phyloP scores from a whole-genome alignment of 2,329 filamentous ascomycete genomes.

The Talaromyces islandicus region DNA sequence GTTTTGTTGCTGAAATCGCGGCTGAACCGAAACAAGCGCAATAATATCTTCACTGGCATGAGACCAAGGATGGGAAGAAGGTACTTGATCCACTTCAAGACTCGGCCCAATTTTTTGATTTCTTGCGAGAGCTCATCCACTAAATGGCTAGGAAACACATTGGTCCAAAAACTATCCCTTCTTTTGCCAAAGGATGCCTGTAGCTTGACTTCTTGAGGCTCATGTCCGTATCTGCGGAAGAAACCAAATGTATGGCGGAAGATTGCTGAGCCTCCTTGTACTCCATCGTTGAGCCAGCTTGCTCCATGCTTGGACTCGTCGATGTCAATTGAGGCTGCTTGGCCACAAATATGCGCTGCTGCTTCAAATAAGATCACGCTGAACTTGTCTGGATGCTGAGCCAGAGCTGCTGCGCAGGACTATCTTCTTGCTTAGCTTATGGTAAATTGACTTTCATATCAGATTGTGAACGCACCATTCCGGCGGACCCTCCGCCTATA shows the following conservation, averaged over 20 bases:
- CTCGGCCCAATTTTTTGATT: conserved; percentile 49
- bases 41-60: conserved; percentile 56
- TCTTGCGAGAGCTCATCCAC: conserved; percentile 51
- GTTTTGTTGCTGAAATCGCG: conserved; percentile 66
- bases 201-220: conserved; percentile 52
- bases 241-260: conserved; percentile 60
- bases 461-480: conserved; percentile 41
- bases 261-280: conserved; percentile 56
- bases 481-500: conserved; percentile 58
- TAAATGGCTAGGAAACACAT: conserved; percentile 53
- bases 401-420: conserved; percentile 62
- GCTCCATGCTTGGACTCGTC: conserved; percentile 53
- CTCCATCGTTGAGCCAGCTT: conserved; percentile 56
- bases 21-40: conserved; percentile 63
- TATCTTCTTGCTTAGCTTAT: conserved; percentile 16
- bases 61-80: conserved; percentile 53
- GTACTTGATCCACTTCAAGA: conserved; percentile 51
- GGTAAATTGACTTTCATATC: conserved; percentile 11
- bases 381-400: conserved; percentile 60
- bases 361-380: conserved; percentile 59
- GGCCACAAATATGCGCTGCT: conserved; percentile 54
- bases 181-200: conserved; percentile 58
- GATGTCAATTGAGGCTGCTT: conserved; percentile 53
- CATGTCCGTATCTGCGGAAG: conserved; percentile 52
- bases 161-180: conserved; percentile 53